Evolutionary conservation across 2,329 filamentous ascomycete genomes (phyloP), one percentile per base, ranked within the genome.

Genomic region (Aspergillus niger): DNA sequence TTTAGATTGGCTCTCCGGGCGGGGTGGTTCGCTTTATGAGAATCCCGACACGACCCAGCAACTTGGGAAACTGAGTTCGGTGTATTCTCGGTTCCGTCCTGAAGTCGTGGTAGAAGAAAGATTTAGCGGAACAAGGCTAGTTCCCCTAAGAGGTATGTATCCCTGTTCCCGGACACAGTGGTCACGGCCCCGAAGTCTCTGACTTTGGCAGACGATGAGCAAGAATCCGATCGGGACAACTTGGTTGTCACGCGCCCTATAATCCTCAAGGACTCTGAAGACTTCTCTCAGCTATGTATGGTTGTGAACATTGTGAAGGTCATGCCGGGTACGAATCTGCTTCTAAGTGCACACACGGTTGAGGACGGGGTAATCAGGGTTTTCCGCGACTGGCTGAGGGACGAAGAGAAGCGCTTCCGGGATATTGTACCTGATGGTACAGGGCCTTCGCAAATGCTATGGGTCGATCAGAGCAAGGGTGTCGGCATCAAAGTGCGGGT

Each of bases 21-120:
- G 73, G 4, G 68, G 76, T 38, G 77, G 77, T 51, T 76, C 64
- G 65, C 71, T 72, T 47, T 77, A 72, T 56, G 76, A 72, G 60
- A 72, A 71, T 63, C 72, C 65, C 57, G 67, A 64, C 17, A 59
- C 64, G 0, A 64, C 71, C 39, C 67, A 70, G 58, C 60, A 66
- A 52, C 71, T 86, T n/a, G 77, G 76, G 4, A 75, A 77, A 59
- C 78, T 91, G 57, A 77, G 79, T 11, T 75, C 76, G 3, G 76
- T 92, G 49, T 94, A 92, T 76, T 88, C 89, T 5, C 84, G 86
- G 26, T 95, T 93, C 72, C 82, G 83, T 17, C 91, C 90, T 1
- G 81, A 86, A 47, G 81, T 84, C 43, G 83, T 86, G 55, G 82
- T 85, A 55, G 81, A 82, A 48, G 73, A 67, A 24, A 55, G 57